Evolutionary conservation across 2,329 filamentous ascomycete species (phyloP), one percentile per base, ranked within the genome.

Genomic region (Aureobasidium zeae): DNA sequence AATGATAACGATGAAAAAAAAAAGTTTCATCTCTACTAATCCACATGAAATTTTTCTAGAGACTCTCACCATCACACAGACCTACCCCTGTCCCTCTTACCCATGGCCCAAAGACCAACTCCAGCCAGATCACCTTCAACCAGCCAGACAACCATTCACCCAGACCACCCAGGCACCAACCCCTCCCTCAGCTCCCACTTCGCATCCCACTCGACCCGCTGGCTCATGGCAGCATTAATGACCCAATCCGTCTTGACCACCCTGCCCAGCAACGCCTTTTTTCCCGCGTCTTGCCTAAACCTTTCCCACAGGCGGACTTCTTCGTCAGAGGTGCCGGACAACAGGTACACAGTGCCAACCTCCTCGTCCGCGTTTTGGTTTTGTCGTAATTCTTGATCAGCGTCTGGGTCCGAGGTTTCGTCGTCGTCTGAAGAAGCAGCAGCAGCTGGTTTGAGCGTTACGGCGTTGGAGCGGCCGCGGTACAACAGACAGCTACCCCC

Each of bases 191-290:
- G 45, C 46, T 54, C 51, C 51, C 54, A 63, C 48, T 55, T 56
- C 10, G 54, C 54, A 28, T 56, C 50, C 51, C 56, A 60, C 15
- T 42, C 44, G 16, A 91, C 68, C 62, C 86, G 73, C 64, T 98
- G 91, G 55, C 77, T 79, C 84, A 98, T 89, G 4, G 86, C 86
- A 48, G 87, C 80, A 56, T 88, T 82, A 46, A 98, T 67, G 54
- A 98, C 62, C 91, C 91, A 98, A 58, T 98, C 88, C 2, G 83
- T 76, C 34, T 75, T 76, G 17, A 95, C 86, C 29, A 98, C 79
- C 42, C 83, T 73, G 2, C 88, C 81, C 52, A 80, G 74, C 74
- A 89, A 87, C 57, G 85, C 81, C 32, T 84, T 81, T 53, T 80
- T 81, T 49, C 72, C 67, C 2, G 85, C 88, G 75, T 94, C 80